These are phyloP conservation scores for Aspergillus niger DNA, from an alignment of 2,329 filamentous ascomycete species.

Conservation along the genomic window DNA sequence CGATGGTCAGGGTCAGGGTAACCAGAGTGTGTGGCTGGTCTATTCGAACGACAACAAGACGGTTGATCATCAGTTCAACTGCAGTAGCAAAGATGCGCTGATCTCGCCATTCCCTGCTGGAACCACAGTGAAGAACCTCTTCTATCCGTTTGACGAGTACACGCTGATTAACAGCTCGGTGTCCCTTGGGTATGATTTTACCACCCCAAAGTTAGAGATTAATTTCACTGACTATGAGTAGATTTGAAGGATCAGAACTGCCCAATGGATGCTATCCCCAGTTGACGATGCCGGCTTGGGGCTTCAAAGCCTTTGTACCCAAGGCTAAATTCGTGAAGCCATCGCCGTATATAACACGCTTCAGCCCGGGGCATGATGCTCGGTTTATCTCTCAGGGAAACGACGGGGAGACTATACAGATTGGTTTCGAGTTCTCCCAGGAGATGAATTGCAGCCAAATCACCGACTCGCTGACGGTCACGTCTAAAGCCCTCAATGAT, in stretches of 20 bases:
- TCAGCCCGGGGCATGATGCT: slow-evolving; percentile 61
- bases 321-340: slow-evolving; percentile 52
- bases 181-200: slow-evolving; percentile 39
- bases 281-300: slow-evolving; percentile 56
- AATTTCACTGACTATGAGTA: neutral
- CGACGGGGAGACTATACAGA: slow-evolving; percentile 46
- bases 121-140: slow-evolving; percentile 61
- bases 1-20: slow-evolving; percentile 38
- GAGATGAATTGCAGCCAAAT: slow-evolving; percentile 61
- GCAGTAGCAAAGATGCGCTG: slow-evolving; percentile 51
- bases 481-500: slow-evolving; percentile 46
- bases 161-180: slow-evolving; percentile 49
- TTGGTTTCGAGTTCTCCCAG: slow-evolving; percentile 60
- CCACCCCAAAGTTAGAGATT: neutral
- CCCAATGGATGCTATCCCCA: slow-evolving; percentile 57
- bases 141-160: slow-evolving; percentile 61
- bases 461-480: slow-evolving; percentile 56
- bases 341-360: slow-evolving; percentile 59
- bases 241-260: slow-evolving; percentile 46
- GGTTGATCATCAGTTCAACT: slow-evolving; percentile 59
- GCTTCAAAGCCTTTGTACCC: slow-evolving; percentile 62
- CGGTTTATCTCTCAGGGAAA: slow-evolving; percentile 53
- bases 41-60: slow-evolving; percentile 51
- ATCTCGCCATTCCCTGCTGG: slow-evolving; percentile 57
- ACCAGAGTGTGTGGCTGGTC: slow-evolving; percentile 49